phyloP scores from a whole-genome alignment of 2,329 filamentous ascomycete genomes.

The Coniella lustricola region DNA sequence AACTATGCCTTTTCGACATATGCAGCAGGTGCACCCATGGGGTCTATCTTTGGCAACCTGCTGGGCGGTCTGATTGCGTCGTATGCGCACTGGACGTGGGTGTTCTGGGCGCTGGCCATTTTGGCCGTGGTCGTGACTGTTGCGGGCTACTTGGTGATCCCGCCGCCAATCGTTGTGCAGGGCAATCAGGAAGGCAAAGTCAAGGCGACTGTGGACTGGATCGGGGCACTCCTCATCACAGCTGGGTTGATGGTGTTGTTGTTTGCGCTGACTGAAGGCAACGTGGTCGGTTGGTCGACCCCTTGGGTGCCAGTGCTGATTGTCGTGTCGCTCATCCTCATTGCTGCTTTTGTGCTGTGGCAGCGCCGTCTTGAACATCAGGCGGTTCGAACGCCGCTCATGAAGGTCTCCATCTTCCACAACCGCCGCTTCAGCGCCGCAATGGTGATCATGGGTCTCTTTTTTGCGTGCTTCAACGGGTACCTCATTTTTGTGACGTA shows the following conservation, averaged over 20 bases:
- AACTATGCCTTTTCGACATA: slow-evolving; percentile 65
- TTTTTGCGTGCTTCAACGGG: slow-evolving; percentile 63
- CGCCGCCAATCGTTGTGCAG: slow-evolving; percentile 34
- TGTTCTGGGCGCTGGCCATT: slow-evolving; percentile 59
- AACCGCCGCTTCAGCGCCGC: slow-evolving; percentile 54
- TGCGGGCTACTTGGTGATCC: slow-evolving; percentile 54
- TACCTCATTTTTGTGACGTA: slow-evolving; percentile 62
- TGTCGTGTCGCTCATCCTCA: slow-evolving; percentile 48
- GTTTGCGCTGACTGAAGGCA: slow-evolving; percentile 62
- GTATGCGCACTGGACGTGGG: slow-evolving; percentile 59
- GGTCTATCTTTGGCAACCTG: slow-evolving; percentile 58
- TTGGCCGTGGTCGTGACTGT: slow-evolving; percentile 50
- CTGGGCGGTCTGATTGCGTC: slow-evolving; percentile 56
- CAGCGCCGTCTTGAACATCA: slow-evolving; percentile 51
- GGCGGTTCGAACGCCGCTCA: slow-evolving; percentile 47
- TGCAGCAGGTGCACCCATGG: slow-evolving; percentile 57
- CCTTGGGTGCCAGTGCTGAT: slow-evolving; percentile 56
- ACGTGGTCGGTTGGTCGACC: slow-evolving; percentile 59
- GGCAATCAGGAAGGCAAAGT: slow-evolving; percentile 23
- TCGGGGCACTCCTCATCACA: slow-evolving; percentile 58
- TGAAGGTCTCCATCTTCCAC: slow-evolving; percentile 59
- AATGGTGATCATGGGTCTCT: slow-evolving; percentile 58
- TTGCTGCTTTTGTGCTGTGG: slow-evolving; percentile 53
- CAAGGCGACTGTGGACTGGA: slow-evolving; percentile 55
- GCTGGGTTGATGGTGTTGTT: slow-evolving; percentile 54